phyloP scores from a whole-genome alignment of 495 filamentous ascomycete species.

The Collariella sp. region DNA sequence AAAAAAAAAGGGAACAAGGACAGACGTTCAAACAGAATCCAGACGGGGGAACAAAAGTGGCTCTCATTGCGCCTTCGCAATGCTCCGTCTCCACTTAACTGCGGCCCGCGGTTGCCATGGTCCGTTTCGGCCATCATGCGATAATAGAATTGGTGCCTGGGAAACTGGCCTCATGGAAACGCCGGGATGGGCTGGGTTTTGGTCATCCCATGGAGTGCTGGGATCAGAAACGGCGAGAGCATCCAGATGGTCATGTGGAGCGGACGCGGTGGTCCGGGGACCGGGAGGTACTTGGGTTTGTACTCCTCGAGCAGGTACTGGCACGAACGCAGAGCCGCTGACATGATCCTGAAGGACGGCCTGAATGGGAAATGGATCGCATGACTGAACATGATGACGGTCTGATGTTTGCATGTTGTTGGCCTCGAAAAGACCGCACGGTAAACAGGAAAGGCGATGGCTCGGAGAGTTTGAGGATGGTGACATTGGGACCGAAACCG shows the following conservation, averaged over 20 bases:
- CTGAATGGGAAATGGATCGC: slow-evolving; percentile 3
- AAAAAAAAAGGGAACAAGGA: too few species aligned
- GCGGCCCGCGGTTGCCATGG: neutral
- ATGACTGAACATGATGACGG: slow-evolving; percentile 5
- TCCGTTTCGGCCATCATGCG: too few species aligned
- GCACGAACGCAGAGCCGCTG: too few species aligned
- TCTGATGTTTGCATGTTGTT: neutral
- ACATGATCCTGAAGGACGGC: neutral
- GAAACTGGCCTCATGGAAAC: too few species aligned
- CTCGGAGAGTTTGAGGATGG: neutral
- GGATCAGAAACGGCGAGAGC: neutral
- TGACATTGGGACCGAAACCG: neutral
- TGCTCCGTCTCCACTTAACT: neutral
- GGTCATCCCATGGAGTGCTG: neutral
- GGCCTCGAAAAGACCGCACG: neutral
- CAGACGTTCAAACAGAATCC: too few species aligned
- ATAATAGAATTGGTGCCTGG: too few species aligned
- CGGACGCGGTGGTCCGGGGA: neutral
- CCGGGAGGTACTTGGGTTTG: neutral
- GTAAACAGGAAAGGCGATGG: too few species aligned
- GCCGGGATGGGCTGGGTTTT: neutral
- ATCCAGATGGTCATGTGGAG: neutral
- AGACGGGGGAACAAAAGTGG: too few species aligned
- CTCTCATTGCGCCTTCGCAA: neutral
- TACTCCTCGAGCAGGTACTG: neutral